A percentile compares a stretch with the other conserved stretches of the same genome.
Evolutionary conservation across 805 yeast species (phyloP).

Genomic region (Metschnikowia santaceciliae): DNA sequence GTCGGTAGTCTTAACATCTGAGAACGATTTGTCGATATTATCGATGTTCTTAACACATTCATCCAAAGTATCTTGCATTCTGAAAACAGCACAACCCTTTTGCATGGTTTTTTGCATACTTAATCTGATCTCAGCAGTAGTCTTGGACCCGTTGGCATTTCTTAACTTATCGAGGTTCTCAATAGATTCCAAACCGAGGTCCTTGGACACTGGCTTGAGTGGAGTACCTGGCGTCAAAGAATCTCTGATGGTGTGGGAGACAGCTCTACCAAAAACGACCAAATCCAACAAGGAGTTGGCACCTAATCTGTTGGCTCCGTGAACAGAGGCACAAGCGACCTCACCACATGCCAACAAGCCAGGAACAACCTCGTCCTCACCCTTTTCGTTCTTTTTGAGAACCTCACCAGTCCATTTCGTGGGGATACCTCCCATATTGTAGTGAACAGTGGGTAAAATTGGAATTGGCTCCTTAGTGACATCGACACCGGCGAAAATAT

Average conservation of each 20-base stretch:
- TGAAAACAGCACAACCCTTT: slow-evolving; percentile 93
- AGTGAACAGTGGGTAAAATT: slow-evolving; percentile 95
- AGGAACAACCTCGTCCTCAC: slow-evolving; percentile 86
- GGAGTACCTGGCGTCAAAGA: slow-evolving; percentile 85
- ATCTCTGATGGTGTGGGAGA: slow-evolving; percentile 85
- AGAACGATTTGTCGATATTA: slow-evolving; percentile 69
- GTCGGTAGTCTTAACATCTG: slow-evolving; percentile 81
- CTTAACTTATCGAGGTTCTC: slow-evolving; percentile 87
- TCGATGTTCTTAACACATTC: slow-evolving; percentile 81
- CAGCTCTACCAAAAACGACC: slow-evolving; percentile 98
- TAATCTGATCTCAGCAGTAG: slow-evolving; percentile 86
- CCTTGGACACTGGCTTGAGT: slow-evolving; percentile 75
- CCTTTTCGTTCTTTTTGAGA: slow-evolving; percentile 73
- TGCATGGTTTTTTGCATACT: slow-evolving; percentile 97
- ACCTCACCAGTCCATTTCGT: slow-evolving; percentile 97
- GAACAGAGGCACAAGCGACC: slow-evolving; percentile 98
- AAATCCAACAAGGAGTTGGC: slow-evolving; percentile 95
- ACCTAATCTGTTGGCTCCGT: slow-evolving; percentile 98
- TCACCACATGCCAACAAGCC: slow-evolving; percentile 98
- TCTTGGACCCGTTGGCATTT: slow-evolving; percentile 73
- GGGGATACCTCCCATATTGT: slow-evolving; percentile 99
- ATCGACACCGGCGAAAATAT: slow-evolving; percentile 98
- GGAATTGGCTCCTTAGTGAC: slow-evolving; percentile 99
- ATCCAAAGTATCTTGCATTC: slow-evolving; percentile 88
- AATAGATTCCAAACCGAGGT: slow-evolving; percentile 84